A percentile compares a stretch with the other conserved stretches of the same genome.
phyloP scores from a whole-genome alignment of 352 stramenopile species.

The Pythium insidiosum region DNA sequence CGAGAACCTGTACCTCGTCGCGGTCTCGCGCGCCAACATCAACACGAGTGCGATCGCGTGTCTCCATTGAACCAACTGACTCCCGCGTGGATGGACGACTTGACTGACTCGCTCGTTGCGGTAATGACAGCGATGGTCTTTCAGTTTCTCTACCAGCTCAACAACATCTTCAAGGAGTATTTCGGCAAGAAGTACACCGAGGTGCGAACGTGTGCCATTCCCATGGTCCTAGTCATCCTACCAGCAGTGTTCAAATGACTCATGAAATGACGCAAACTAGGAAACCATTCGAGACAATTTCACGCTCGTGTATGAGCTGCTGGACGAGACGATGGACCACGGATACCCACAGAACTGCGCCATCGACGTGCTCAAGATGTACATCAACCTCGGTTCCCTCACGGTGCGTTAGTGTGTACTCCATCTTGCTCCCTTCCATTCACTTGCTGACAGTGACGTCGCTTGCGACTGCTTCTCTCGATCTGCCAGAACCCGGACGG shows the following conservation, averaged over 20 bases:
- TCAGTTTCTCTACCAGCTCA: conserved; percentile 95
- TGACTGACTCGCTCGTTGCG: too few relatives aligned
- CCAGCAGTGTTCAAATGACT: too few relatives aligned
- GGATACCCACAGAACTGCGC: conserved; percentile 98
- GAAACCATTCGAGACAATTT: conserved; percentile 98
- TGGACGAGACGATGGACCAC: conserved; percentile 99
- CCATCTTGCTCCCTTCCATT: background rate
- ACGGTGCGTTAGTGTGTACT: conserved; percentile 19
- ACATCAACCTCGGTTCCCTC: conserved; percentile 94
- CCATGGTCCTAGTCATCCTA: too few relatives aligned
- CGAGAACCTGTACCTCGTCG: conserved; percentile 97
- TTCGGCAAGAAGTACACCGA: conserved; percentile 97
- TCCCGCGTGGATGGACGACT: too few relatives aligned
- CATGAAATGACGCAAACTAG: conserved; percentile 1
- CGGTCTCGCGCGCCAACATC: conserved; percentile 95
- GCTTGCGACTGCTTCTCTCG: background rate
- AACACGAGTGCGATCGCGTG: conserved; percentile 83
- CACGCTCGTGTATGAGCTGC: conserved; percentile 98
- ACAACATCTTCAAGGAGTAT: conserved; percentile 96
- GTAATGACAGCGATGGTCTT: conserved; percentile 91
- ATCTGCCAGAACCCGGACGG: conserved; percentile 75
- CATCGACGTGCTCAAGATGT: conserved; percentile 96
- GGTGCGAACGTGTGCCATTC: conserved; percentile 16
- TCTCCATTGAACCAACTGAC: too few relatives aligned
- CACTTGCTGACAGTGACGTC: background rate